Base-by-base conservation (phyloP, 352 stramenopile genomes). In the Blastocystis sp. region DNA sequence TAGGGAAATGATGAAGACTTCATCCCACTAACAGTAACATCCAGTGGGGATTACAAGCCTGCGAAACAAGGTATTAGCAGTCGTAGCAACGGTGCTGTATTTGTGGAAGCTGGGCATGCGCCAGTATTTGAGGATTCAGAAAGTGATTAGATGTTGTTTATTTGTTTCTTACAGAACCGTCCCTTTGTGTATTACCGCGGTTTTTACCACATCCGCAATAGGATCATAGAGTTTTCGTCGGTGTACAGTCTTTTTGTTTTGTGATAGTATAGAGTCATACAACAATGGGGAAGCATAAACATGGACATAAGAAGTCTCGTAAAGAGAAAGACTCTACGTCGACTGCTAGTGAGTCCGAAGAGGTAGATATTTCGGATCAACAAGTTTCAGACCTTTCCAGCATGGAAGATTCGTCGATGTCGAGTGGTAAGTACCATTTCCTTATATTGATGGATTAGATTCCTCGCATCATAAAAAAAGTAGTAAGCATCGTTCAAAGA, bases 241-340 rank as follows among this genome's bases (percentile, higher is more conserved):
- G 4, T 14, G 52, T 51, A n/a, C 21, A 54, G 11, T 42, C 56
- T 54, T 54, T 49, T 32, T 24, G 54, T 57, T 11, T 65, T 14
- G 7, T 37, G 57, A 65, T 37, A 29, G 27, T 12, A 16, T 65
- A 29, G 32, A 43, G 46, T 51, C 16, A 73, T 24, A 12, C 37
- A 21, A 35, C 19, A 16, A 61, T 42, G 24, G n/a, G 24, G n/a
- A 39, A 35, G 21, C 27, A 57, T 43, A 57, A 80, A 32, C 32
- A 83, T 19, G 37, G 51, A 32, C 21, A 66, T 24, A 83, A 83
- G 24, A 83, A 83, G 43, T 27, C 65, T 32, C 21, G 56, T 37
- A 83, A 83, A 56, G 71, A 83, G 6, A 37, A 43, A n/a, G 51
- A 46, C 29, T 37, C 24, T 9, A 37, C 7, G 32, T 24, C 59